Evolutionary conservation across 1,284 basidiomycete species (phyloP), one percentile per base, ranked within the genome.

Genomic region (Lentinula novae-zelandiae): DNA sequence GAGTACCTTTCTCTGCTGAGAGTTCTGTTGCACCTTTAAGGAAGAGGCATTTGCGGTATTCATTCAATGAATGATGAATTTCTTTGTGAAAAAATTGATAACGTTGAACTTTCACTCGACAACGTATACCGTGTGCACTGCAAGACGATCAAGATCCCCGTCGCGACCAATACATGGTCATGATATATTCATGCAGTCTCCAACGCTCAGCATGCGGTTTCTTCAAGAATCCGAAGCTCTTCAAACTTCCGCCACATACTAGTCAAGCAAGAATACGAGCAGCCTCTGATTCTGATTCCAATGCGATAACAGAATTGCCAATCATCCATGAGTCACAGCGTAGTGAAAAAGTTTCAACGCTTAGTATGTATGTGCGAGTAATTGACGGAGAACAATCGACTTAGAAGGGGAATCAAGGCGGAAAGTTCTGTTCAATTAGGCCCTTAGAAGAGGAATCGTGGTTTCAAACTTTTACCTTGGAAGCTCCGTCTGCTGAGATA

Each of bases 21-120:
- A 46, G 44, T 27, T 27, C 27, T 7, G 15, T 49, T 39, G 44
- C 17, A 50, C 15, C 12, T 50, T 40, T 58, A 13, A 22, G 15
- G 22, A 38, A 13, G 34, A 58, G 56, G 56, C 36, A 58, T 58
- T 58, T 58, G 40, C 56, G 56, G 56, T 40, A 58, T 58, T 27
- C 6, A 15, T 22, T 27, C 27, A 10, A 46, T 50, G 49, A 50
- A 50, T 50, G 31, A 8, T 50, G 13, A 20, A 27, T 22, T 49
- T 27, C 27, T 22, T 49, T 7, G 9, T 48, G 46, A 22, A 22
- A 33, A 46, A 46, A 46, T 27, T 22, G 44, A 46, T 46, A 46
- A 46, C 44, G 44, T 46, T 46, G 17, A 46, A 46, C 44, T 46
- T 44, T 44, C 34, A 31, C 31, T 34, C 31, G 27, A 50, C 31